phyloP scores from a whole-genome alignment of 192 early-diverging fungal genomes.

The Backusella parvicylindrica region DNA sequence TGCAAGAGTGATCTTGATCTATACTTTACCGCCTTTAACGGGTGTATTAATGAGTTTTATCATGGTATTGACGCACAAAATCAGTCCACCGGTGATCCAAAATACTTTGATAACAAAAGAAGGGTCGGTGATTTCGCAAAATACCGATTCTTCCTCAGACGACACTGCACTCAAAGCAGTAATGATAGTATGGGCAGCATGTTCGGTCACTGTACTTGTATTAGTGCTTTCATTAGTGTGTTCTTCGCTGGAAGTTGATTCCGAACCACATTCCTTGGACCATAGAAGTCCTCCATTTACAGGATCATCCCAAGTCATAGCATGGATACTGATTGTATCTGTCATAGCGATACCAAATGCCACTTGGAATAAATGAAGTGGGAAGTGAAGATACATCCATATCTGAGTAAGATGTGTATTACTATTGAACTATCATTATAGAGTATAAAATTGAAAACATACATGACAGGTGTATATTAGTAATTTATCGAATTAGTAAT shows the following conservation, averaged over 20 bases:
- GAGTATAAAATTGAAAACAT: background rate
- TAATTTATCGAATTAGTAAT: background rate
- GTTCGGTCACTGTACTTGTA: background rate
- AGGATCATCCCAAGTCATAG: conserved; percentile 11
- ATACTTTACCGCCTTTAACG: conserved; percentile 5
- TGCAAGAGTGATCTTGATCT: background rate
- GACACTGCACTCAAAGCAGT: background rate
- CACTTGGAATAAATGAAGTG: conserved; percentile 46
- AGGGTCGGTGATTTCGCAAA: conserved; percentile 8
- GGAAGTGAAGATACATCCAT: conserved; percentile 49
- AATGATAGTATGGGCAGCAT: background rate
- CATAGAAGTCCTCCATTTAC: background rate
- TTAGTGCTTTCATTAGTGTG: background rate
- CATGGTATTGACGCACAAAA: conserved; percentile 32
- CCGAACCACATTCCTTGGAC: background rate
- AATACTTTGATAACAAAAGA: conserved; percentile 29
- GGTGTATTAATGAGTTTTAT: conserved; percentile 35
- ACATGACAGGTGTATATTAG: background rate
- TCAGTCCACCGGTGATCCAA: conserved; percentile 27
- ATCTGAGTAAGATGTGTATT: conserved; percentile 27
- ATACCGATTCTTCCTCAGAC: background rate
- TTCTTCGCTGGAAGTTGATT: background rate
- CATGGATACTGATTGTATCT: conserved; percentile 40
- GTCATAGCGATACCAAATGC: conserved; percentile 44
- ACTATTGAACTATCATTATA: conserved; percentile 13